These are phyloP conservation scores for Thymus quinquecostatus DNA, from an alignment of 257 asterid species.

Conservation along the genomic window DNA sequence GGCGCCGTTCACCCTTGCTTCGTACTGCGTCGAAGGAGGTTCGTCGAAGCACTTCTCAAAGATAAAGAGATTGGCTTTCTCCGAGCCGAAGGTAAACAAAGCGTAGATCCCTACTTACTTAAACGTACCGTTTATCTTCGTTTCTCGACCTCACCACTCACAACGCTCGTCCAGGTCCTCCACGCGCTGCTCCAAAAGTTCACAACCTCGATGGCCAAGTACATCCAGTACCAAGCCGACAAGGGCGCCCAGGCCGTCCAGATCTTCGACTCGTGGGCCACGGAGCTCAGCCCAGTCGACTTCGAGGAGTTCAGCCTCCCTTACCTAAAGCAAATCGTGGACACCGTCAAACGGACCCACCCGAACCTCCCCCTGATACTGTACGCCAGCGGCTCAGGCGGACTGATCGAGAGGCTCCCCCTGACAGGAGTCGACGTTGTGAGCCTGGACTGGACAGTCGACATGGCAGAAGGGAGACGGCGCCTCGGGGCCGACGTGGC, in stretches of 20 bases:
- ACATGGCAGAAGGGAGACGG: slow-evolving; percentile 95
- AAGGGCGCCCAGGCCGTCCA: slow-evolving; percentile 99
- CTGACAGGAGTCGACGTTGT: slow-evolving; percentile 89
- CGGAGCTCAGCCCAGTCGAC: slow-evolving; percentile 93
- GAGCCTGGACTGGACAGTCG: slow-evolving; percentile 99
- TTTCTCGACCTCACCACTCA: background rate
- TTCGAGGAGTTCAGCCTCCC: slow-evolving; percentile 97
- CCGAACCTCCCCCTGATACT: slow-evolving; percentile 80
- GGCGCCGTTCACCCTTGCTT: slow-evolving; percentile 97
- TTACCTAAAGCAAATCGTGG: slow-evolving; percentile 79
- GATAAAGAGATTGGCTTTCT: slow-evolving; percentile 88
- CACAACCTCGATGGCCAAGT: slow-evolving; percentile 91
- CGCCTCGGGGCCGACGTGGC: slow-evolving; percentile 82
- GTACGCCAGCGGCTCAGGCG: slow-evolving; percentile 98
- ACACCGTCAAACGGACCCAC: slow-evolving; percentile 75
- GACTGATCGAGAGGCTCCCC: slow-evolving; percentile 94
- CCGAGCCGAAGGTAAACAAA: slow-evolving; percentile 82
- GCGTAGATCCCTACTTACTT: background rate
- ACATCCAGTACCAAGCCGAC: slow-evolving; percentile 92
- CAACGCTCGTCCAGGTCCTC: slow-evolving; percentile 55
- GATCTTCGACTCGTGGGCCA: slow-evolving; percentile 99
- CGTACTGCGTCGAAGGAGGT: slow-evolving; percentile 97
- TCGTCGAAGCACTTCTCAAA: slow-evolving; percentile 95
- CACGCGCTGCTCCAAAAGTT: slow-evolving; percentile 87
- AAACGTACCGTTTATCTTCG: background rate